Conservation (phyloP, 1,284 basidiomycete species). For the Moniliella sp. region DNA sequence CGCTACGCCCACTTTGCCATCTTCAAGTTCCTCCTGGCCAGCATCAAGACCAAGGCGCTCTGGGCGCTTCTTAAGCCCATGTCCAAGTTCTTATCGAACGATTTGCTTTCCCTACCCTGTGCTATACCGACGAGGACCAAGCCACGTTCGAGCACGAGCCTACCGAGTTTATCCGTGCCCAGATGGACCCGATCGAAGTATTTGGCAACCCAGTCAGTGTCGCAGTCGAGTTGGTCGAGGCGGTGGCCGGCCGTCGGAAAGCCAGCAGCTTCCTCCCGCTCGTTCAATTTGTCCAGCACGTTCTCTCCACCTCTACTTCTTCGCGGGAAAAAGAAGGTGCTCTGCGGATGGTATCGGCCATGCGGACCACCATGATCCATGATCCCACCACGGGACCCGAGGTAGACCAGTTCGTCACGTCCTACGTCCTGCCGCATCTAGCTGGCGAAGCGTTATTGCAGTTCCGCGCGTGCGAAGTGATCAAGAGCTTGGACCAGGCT, state of each 20-base stretch:
- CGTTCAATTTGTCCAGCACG: conserved; percentile 23
- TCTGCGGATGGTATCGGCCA: conserved; percentile 17
- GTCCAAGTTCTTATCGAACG: conserved; percentile 14
- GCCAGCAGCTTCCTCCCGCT: conserved; percentile 19
- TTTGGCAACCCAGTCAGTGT: conserved; percentile 1
- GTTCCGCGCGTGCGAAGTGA: conserved; percentile 20
- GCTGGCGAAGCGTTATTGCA: conserved; percentile 18
- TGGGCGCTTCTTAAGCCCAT: conserved; percentile 28
- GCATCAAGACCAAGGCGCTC: conserved; percentile 28
- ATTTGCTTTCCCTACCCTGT: conserved; percentile 27
- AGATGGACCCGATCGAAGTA: conserved; percentile 21
- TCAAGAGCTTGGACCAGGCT: conserved; percentile 20
- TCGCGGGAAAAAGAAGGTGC: conserved; percentile 28
- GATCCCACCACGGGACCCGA: conserved; percentile 13
- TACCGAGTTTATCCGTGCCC: conserved; percentile 23
- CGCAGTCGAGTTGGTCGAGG: not conserved
- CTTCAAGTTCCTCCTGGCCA: too few relatives aligned
- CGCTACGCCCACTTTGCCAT: too few relatives aligned
- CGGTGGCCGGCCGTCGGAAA: conserved; percentile 21
- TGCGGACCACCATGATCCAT: conserved; percentile 20
- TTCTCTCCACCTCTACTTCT: conserved; percentile 9
- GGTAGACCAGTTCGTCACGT: conserved; percentile 23
- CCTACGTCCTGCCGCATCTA: conserved; percentile 25
- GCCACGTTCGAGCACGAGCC: conserved; percentile 28
- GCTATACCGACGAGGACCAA: conserved; percentile 22